Evolutionary conservation across 805 yeast genomes (phyloP).

Genomic region (Monosporozyma siamensis): DNA sequence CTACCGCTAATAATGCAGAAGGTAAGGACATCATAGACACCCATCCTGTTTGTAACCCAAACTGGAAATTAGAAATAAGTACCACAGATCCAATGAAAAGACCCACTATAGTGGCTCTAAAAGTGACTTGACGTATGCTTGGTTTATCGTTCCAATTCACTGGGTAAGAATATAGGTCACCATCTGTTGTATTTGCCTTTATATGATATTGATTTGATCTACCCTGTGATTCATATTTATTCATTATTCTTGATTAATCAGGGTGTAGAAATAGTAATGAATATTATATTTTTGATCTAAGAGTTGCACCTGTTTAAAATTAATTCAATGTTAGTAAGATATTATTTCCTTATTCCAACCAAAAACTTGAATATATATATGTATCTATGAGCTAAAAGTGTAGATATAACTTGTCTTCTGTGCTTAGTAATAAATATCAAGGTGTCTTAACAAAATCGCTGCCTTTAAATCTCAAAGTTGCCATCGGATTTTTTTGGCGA

Average conservation of each 20-base stretch:
- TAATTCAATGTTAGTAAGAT: too few relatives aligned
- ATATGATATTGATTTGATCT: neutral
- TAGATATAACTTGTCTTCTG: too few relatives aligned
- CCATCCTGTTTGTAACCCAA: constrained; percentile 97
- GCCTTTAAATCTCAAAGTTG: too few relatives aligned
- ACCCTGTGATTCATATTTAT: neutral
- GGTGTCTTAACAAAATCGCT: too few relatives aligned
- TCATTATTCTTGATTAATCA: neutral
- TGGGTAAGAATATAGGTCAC: neutral
- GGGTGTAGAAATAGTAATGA: too few relatives aligned
- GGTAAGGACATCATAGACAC: constrained; percentile 98
- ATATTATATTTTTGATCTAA: too few relatives aligned
- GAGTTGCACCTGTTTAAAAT: too few relatives aligned
- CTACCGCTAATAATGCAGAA: constrained; percentile 79
- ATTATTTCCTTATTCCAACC: too few relatives aligned
- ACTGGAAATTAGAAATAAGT: constrained; percentile 83
- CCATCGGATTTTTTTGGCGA: too few relatives aligned
- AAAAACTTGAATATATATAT: too few relatives aligned
- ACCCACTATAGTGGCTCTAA: constrained; percentile 68
- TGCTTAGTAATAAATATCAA: too few relatives aligned
- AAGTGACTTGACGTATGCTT: constrained; percentile 53
- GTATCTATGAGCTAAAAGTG: too few relatives aligned
- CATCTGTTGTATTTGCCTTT: neutral
- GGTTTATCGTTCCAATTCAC: constrained; percentile 41
- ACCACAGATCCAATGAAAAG: constrained; percentile 79